A percentile compares a stretch with the other conserved stretches of the same genome.
phyloP scores from a whole-genome alignment of 768 basidiomycete species.

The Scleroderma citrinum region DNA sequence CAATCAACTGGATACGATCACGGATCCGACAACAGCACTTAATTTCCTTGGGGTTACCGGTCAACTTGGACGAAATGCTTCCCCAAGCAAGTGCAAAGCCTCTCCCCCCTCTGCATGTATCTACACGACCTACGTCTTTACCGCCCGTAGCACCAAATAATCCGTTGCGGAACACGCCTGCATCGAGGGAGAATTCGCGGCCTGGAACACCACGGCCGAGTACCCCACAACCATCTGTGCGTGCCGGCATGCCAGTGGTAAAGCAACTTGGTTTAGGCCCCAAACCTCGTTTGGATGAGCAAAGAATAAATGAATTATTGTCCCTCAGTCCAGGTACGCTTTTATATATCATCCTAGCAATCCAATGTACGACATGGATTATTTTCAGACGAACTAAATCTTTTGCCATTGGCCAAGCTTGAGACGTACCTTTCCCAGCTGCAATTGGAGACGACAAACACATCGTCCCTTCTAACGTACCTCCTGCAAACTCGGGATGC shows the following conservation, averaged over 20 bases:
- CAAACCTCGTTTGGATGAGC: conserved; percentile 66
- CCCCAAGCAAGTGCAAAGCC: conserved; percentile 59
- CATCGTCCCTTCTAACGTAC: conserved; percentile 73
- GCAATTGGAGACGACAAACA: conserved; percentile 63
- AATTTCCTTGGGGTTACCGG: conserved; percentile 87
- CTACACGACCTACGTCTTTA: conserved; percentile 75
- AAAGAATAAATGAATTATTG: conserved; percentile 60
- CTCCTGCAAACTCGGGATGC: conserved; percentile 76
- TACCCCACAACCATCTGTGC: conserved; percentile 39
- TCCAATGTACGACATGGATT: conserved; percentile 4
- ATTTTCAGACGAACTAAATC: conserved; percentile 56
- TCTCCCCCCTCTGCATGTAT: conserved; percentile 77
- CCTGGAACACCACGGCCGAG: conserved; percentile 42
- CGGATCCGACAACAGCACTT: conserved; percentile 87
- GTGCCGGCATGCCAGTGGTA: conserved; percentile 23
- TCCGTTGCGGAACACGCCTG: conserved; percentile 20
- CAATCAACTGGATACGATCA: conserved; percentile 93
- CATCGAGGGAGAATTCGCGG: conserved; percentile 42
- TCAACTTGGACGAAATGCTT: conserved; percentile 90
- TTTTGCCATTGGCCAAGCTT: conserved; percentile 63
- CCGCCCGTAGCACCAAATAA: conserved; percentile 59
- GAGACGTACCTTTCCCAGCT: conserved; percentile 65
- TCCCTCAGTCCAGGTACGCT: conserved; percentile 59
- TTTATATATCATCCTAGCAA: background rate
- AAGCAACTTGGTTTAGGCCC: conserved; percentile 58